These are phyloP conservation scores for Lepidium aucheri DNA, from an alignment of 345 rosid genomes.

Conservation along the genomic window DNA sequence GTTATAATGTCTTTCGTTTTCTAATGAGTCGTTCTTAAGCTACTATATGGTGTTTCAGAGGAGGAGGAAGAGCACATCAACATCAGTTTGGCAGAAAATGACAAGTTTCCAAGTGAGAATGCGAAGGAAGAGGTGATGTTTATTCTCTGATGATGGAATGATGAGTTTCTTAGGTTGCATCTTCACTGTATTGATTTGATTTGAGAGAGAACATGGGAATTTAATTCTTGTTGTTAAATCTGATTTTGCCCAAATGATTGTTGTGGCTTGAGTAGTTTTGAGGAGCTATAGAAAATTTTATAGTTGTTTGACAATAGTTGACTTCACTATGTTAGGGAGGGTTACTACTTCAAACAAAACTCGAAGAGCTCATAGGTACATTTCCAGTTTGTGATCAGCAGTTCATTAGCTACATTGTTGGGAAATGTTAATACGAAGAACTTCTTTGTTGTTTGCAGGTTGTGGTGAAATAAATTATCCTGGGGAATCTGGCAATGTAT, in stretches of 20 bases:
- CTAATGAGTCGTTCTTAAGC: background rate
- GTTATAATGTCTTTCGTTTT: background rate
- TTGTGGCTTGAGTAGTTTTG: background rate
- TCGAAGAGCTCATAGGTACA: slow-evolving; percentile 61
- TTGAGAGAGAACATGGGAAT: background rate
- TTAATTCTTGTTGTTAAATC: background rate
- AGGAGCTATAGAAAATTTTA: background rate
- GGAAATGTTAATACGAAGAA: background rate
- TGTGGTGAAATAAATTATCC: slow-evolving; percentile 10
- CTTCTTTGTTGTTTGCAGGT: slow-evolving; percentile 29
- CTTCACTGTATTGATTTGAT: background rate
- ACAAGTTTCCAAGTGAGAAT: slow-evolving; percentile 29
- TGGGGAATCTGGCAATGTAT: slow-evolving; percentile 3
- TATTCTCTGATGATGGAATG: background rate
- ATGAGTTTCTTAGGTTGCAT: background rate
- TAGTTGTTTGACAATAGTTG: background rate
- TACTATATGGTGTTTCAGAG: slow-evolving; percentile 15
- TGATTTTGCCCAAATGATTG: background rate
- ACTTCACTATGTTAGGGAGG: slow-evolving; percentile 41
- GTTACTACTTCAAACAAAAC: slow-evolving; percentile 47
- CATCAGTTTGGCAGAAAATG: slow-evolving; percentile 30
- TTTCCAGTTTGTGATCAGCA: background rate
- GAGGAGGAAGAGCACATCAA: slow-evolving; percentile 47
- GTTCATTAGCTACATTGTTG: background rate
- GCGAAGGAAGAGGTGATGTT: slow-evolving; percentile 34